A percentile compares a stretch with the other conserved stretches of the same genome.
These are phyloP conservation scores for Physcomitrellopsis africana DNA, from an alignment of 225 moss, liverwort and hornwort genomes.

Conservation along the genomic window DNA sequence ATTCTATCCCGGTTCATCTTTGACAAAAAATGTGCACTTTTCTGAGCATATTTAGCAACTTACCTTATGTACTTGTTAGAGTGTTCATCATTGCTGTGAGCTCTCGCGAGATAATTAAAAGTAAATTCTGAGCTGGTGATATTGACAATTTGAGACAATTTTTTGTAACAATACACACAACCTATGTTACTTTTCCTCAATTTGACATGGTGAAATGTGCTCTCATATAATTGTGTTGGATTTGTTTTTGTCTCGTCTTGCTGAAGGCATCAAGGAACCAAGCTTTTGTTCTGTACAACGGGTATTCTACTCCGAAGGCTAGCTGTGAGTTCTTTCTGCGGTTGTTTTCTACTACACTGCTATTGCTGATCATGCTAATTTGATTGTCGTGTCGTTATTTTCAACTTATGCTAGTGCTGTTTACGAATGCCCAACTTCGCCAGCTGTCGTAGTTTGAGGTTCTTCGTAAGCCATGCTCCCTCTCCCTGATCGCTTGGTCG, in stretches of 20 bases:
- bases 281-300: conserved; percentile 94
- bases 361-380: conserved; percentile 14
- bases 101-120: neutral
- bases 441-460: neutral
- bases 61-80: conserved; percentile 10
- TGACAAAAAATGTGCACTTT: conserved; percentile 3
- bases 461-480: conserved; percentile 5
- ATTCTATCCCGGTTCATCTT: conserved; percentile 3
- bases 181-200: neutral
- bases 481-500: neutral
- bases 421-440: neutral
- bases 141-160: conserved; percentile 6
- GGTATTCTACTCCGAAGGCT: conserved; percentile 95
- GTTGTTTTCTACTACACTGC: conserved; percentile 13
- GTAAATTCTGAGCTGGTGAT: neutral
- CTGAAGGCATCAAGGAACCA: conserved; percentile 87
- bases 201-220: conserved; percentile 2
- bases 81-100: conserved; percentile 23
- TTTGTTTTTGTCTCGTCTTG: conserved; percentile 24
- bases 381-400: conserved; percentile 14
- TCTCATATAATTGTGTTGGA: neutral
- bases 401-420: conserved; percentile 3
- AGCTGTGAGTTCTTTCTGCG: conserved; percentile 61
- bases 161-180: neutral
- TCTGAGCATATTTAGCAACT: conserved; percentile 18